Conservation (phyloP, 2,329 filamentous ascomycete species). For the Botrytis paeoniae region DNA sequence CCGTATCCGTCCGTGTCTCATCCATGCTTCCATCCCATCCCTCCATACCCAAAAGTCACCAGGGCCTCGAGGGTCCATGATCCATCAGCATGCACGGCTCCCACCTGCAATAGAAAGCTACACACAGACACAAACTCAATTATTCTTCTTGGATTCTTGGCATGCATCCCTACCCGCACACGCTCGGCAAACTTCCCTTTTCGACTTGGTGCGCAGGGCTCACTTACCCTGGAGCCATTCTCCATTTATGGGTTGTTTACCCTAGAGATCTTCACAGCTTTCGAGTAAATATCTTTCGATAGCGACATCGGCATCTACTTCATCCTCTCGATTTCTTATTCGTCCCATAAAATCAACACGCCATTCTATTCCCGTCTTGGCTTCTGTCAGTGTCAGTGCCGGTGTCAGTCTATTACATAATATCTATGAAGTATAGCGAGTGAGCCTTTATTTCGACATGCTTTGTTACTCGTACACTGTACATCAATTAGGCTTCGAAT, state of each 20-base stretch:
- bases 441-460: not conserved
- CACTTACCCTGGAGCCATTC: too few species aligned
- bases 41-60: not conserved
- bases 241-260: too few species aligned
- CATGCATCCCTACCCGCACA: not conserved
- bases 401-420: not conserved
- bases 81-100: not conserved
- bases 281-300: too few species aligned
- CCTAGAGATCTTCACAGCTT: too few species aligned
- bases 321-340: too few species aligned
- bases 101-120: not conserved
- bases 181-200: not conserved
- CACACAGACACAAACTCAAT: not conserved
- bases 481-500: too few species aligned
- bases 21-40: not conserved
- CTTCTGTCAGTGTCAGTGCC: not conserved
- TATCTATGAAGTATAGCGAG: not conserved
- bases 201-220: too few species aligned
- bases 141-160: not conserved
- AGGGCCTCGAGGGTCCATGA: too few species aligned
- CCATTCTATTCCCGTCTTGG: too few species aligned
- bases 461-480: too few species aligned
- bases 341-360: too few species aligned
- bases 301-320: too few species aligned
- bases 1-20: not conserved